These are phyloP conservation scores for Scolecobasidium constrictum DNA, from an alignment of 2,329 filamentous ascomycete species.

Conservation along the genomic window DNA sequence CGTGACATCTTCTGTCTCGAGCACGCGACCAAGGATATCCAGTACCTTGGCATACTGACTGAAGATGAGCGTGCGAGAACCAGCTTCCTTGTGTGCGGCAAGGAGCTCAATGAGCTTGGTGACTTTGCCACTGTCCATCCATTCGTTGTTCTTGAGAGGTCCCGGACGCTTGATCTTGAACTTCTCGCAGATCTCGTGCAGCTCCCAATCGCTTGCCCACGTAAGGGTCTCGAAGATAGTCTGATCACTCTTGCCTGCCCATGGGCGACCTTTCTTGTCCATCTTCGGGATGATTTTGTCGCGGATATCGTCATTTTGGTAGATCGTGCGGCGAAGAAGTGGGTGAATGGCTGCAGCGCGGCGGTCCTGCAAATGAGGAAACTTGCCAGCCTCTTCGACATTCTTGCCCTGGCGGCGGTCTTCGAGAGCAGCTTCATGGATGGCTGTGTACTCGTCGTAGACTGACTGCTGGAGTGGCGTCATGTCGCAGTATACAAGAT, in stretches of 20 bases:
- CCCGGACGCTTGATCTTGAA: constrained; percentile 43
- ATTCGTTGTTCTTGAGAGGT: constrained; percentile 47
- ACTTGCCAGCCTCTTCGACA: not conserved
- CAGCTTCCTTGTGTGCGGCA: constrained; percentile 22
- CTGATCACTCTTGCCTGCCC: constrained; percentile 48
- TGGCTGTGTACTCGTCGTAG: constrained; percentile 59
- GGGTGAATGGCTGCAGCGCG: constrained; percentile 89
- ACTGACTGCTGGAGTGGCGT: constrained; percentile 59
- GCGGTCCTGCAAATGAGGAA: constrained; percentile 67
- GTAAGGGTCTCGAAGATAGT: constrained; percentile 43
- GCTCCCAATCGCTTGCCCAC: constrained; percentile 49
- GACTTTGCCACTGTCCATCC: constrained; percentile 78
- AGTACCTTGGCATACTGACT: constrained; percentile 88
- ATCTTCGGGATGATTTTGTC: constrained; percentile 6
- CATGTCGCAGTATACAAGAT: constrained; percentile 73
- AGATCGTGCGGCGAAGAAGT: constrained; percentile 73
- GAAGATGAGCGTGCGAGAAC: constrained; percentile 73
- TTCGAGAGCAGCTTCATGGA: constrained; percentile 46
- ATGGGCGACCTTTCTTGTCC: constrained; percentile 55
- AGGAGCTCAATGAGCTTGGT: constrained; percentile 67
- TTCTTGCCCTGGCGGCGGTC: constrained; percentile 43
- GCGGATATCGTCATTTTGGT: constrained; percentile 58
- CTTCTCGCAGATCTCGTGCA: constrained; percentile 49
- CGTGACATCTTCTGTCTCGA: constrained; percentile 59
- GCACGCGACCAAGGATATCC: constrained; percentile 76